These are phyloP conservation scores for Peziza echinospora DNA, from an alignment of 495 filamentous ascomycete species.

Conservation along the genomic window DNA sequence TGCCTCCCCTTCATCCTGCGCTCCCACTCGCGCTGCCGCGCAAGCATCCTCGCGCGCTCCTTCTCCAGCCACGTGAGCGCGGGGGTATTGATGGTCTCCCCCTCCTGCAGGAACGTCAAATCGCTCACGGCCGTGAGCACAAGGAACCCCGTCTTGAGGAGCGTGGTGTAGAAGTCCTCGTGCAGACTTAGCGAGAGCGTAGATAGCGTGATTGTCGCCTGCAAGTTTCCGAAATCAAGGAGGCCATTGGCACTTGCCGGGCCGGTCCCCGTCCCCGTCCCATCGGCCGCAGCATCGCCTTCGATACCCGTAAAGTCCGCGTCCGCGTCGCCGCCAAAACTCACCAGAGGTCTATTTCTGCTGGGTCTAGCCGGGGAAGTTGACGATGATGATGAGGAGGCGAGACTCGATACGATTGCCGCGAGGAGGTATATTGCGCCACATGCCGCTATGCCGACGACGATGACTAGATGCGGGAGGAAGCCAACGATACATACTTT, in stretches of 20 bases:
- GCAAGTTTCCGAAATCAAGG: conserved; percentile 45
- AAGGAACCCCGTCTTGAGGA: conserved; percentile 66
- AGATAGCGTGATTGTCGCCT: conserved; percentile 66
- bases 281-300: conserved; percentile 34
- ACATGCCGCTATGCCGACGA: conserved; percentile 57
- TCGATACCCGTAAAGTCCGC: conserved; percentile 13
- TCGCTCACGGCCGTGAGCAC: conserved; percentile 81
- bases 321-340: conserved; percentile 15
- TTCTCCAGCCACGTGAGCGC: conserved; percentile 84
- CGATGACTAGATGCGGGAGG: conserved; percentile 70
- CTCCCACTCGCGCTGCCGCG: conserved; percentile 25
- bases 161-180: conserved; percentile 86
- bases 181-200: conserved; percentile 55
- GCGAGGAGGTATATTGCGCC: conserved; percentile 53
- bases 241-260: conserved; percentile 30
- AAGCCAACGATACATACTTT: conserved; percentile 91
- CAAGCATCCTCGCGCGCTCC: conserved; percentile 45
- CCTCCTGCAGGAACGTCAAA: conserved; percentile 88
- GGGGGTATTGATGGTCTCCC: conserved; percentile 46
- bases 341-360: background rate
- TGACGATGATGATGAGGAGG: conserved; percentile 31
- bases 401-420: conserved; percentile 50
- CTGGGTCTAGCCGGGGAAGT: too few relatives aligned
- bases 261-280: too few relatives aligned
- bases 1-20: conserved; percentile 12